Conservation (phyloP, 495 filamentous ascomycete genomes). For the Tuber calosporum region DNA sequence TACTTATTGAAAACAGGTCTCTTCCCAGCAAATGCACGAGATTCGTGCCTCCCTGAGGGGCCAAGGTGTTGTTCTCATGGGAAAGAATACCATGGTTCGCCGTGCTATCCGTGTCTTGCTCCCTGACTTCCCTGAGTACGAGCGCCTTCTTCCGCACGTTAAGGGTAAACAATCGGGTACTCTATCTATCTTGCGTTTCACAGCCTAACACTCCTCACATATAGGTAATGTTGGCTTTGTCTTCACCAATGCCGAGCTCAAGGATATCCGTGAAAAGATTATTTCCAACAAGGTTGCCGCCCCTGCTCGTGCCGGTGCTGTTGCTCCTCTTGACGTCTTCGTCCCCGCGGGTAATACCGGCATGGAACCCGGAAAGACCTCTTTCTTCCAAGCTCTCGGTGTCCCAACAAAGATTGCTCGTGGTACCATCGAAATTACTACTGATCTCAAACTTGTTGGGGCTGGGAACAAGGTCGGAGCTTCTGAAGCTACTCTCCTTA, state of each 20-base stretch:
- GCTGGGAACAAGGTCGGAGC: slow-evolving; percentile 88
- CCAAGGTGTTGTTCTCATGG: slow-evolving; percentile 92
- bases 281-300: slow-evolving; percentile 93
- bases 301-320: slow-evolving; percentile 90
- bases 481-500: slow-evolving; percentile 95
- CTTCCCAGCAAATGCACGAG: slow-evolving; percentile 99
- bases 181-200: background rate
- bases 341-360: slow-evolving; percentile 96
- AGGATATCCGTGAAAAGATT: slow-evolving; percentile 85
- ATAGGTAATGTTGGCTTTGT: slow-evolving; percentile 94
- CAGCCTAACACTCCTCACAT: slow-evolving; percentile 7
- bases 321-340: slow-evolving; percentile 84
- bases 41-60: slow-evolving; percentile 83
- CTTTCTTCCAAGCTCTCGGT: slow-evolving; percentile 99
- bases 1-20: slow-evolving; percentile 46
- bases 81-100: slow-evolving; percentile 99
- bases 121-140: slow-evolving; percentile 84
- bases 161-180: slow-evolving; percentile 52
- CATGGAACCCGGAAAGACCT: slow-evolving; percentile 99
- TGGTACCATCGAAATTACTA: slow-evolving; percentile 99
- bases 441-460: slow-evolving; percentile 96
- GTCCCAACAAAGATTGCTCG: slow-evolving; percentile 99
- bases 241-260: slow-evolving; percentile 96
- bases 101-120: slow-evolving; percentile 96
- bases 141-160: slow-evolving; percentile 91